These are phyloP conservation scores for Glebionis coronaria DNA, from an alignment of 129 eudicot genomes.

Conservation along the genomic window DNA sequence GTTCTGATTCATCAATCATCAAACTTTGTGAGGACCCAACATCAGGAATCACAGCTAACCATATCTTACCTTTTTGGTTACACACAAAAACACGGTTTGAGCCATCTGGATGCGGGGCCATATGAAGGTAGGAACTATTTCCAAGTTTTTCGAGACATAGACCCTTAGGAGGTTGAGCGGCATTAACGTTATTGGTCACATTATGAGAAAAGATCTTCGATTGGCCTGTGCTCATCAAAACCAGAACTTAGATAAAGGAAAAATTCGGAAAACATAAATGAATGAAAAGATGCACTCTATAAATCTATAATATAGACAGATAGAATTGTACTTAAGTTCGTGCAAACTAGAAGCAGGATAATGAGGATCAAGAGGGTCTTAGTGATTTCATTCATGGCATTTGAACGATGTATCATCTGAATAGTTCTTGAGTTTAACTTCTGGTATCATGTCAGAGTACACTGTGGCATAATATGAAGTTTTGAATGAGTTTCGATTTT, in stretches of 20 bases:
- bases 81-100: conserved; percentile 37
- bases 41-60: conserved; percentile 40
- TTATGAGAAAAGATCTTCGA: conserved; percentile 11
- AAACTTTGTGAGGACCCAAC: conserved; percentile 27
- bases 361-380: conserved; percentile 24
- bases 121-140: conserved; percentile 29
- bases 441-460: conserved; percentile 14
- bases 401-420: conserved; percentile 13
- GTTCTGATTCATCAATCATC: conserved; percentile 26
- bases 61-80: conserved; percentile 44
- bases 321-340: conserved; percentile 16
- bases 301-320: background rate
- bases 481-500: conserved; percentile 7
- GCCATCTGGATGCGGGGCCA: conserved; percentile 45
- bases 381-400: conserved; percentile 23
- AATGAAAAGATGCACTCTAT: background rate
- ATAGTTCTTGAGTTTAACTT: conserved; percentile 6
- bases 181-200: conserved; percentile 7
- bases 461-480: background rate
- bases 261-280: background rate
- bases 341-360: conserved; percentile 17
- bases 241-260: conserved; percentile 3
- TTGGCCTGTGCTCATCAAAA: conserved; percentile 25
- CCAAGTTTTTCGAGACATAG: conserved; percentile 35
- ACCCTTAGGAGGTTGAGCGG: conserved; percentile 27